phyloP scores from a whole-genome alignment of 2,329 filamentous ascomycete genomes.

The Lasiodiplodia citricola region DNA sequence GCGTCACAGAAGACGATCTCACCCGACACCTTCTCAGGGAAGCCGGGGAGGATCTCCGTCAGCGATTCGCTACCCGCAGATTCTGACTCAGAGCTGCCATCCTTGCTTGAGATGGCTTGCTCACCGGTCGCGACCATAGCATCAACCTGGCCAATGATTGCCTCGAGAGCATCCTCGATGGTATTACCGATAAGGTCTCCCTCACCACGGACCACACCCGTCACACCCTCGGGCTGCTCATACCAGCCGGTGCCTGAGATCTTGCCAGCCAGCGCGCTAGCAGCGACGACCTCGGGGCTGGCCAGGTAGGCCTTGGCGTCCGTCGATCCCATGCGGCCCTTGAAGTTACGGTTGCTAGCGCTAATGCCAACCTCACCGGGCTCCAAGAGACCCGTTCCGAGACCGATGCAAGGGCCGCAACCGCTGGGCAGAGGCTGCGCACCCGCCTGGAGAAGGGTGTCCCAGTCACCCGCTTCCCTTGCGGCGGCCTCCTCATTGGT shows the following conservation, averaged over 20 bases:
- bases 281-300: slow-evolving; percentile 89
- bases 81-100: slow-evolving; percentile 37
- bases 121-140: slow-evolving; percentile 62
- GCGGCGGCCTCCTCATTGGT: slow-evolving; percentile 75
- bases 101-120: slow-evolving; percentile 47
- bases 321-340: slow-evolving; percentile 83
- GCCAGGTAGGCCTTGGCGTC: slow-evolving; percentile 85
- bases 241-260: slow-evolving; percentile 83
- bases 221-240: slow-evolving; percentile 69
- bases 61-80: slow-evolving; percentile 43
- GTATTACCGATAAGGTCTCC: slow-evolving; percentile 69
- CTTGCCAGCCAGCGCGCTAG: slow-evolving; percentile 76
- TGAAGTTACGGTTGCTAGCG: slow-evolving; percentile 87
- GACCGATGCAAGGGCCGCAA: slow-evolving; percentile 86
- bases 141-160: slow-evolving; percentile 72
- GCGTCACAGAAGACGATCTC: slow-evolving; percentile 88
- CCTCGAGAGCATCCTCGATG: slow-evolving; percentile 73
- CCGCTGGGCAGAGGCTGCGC: slow-evolving; percentile 72
- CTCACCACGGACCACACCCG: slow-evolving; percentile 72
- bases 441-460: slow-evolving; percentile 79
- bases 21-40: slow-evolving; percentile 80
- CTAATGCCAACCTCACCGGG: slow-evolving; percentile 85
- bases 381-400: slow-evolving; percentile 80
- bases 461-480: slow-evolving; percentile 85
- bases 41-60: slow-evolving; percentile 81